Evolutionary conservation across 257 asterid genomes (phyloP).

Genomic region (Haberlea rhodopensis): DNA sequence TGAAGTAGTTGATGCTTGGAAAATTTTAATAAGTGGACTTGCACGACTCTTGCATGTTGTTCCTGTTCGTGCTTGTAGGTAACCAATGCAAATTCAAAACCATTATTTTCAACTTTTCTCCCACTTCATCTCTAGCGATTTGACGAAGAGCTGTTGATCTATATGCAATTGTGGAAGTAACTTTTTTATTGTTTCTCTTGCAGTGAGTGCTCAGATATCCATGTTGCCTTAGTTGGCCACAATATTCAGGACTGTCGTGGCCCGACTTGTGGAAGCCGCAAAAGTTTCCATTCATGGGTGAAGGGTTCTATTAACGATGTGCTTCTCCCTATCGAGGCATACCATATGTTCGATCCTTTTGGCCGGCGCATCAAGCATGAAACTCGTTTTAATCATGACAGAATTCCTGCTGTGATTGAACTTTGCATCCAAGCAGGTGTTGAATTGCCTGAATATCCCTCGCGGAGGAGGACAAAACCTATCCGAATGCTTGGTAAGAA

Average conservation of each 20-base stretch:
- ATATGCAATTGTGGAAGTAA: slow-evolving; percentile 14
- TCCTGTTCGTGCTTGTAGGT: slow-evolving; percentile 94
- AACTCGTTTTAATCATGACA: slow-evolving; percentile 68
- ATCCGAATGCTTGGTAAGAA: slow-evolving; percentile 84
- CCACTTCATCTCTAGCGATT: neutral
- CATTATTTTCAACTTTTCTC: neutral
- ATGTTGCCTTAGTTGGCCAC: slow-evolving; percentile 65
- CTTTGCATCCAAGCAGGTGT: slow-evolving; percentile 99
- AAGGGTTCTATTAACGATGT: slow-evolving; percentile 78
- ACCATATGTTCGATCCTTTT: slow-evolving; percentile 85
- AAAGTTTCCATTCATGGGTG: slow-evolving; percentile 78
- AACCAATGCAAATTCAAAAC: slow-evolving; percentile 25
- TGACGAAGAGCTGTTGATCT: slow-evolving; percentile 7
- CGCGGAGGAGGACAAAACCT: slow-evolving; percentile 77
- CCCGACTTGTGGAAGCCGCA: slow-evolving; percentile 54
- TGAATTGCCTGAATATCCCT: slow-evolving; percentile 76
- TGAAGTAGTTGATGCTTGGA: slow-evolving; percentile 76
- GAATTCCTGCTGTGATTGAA: slow-evolving; percentile 85
- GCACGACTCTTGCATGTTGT: slow-evolving; percentile 64
- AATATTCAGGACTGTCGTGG: slow-evolving; percentile 76
- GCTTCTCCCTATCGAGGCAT: slow-evolving; percentile 78
- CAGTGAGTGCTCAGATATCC: slow-evolving; percentile 91
- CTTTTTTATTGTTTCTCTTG: slow-evolving; percentile 19
- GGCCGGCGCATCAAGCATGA: slow-evolving; percentile 84
- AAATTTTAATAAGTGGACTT: slow-evolving; percentile 69